Evolutionary conservation across 345 rosid species (phyloP), one percentile per base, ranked within the genome.

Genomic region (Gynandropsis gynandra): DNA sequence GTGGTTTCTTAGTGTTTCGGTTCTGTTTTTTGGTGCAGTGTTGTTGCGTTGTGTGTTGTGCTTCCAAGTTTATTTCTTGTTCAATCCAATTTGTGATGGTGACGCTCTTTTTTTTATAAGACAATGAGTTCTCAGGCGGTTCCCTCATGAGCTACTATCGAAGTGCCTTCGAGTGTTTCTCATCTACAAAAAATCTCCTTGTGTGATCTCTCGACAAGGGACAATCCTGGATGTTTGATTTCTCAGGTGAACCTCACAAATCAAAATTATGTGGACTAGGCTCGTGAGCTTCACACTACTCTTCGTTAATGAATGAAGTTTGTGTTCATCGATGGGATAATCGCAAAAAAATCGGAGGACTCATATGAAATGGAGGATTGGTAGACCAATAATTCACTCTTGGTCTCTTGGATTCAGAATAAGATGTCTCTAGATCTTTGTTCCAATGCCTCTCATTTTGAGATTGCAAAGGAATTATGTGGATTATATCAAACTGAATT

Each of bases 181-280:
- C n/a, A n/a, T n/a, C n/a, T n/a, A n/a, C n/a, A n/a, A n/a, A 34
- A 5, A 34, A 34, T 34, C 5, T 44, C 48, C 17, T 8, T 16
- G 8, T 45, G 3, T 4, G 4, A 16, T 10, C 21, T 16, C 4
- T 24, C 29, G 29, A 5, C 29, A 5, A 45, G 19, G 9, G 21
- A 45, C 21, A 45, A 45, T 18, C 27, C 3, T 3, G 12, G 50
- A 5, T 16, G 5, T 4, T 8, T 45, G 3, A 45, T 45, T 21
- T 14, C 4, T 2, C 50, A 45, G 7, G 50, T 45, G 13, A 9
- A 5, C 15, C n/a, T 56, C 35, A 63, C 55, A 8, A 40, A 55
- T 4, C 55, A 63, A 0, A 48, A 63, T 24, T 56, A 63, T n/a
- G 50, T 45, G 9, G 50, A 54, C 17, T 56, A 49, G 48, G 48